These are phyloP conservation scores for Leccinum fallax DNA, from an alignment of 1,284 basidiomycete species.

Conservation along the genomic window DNA sequence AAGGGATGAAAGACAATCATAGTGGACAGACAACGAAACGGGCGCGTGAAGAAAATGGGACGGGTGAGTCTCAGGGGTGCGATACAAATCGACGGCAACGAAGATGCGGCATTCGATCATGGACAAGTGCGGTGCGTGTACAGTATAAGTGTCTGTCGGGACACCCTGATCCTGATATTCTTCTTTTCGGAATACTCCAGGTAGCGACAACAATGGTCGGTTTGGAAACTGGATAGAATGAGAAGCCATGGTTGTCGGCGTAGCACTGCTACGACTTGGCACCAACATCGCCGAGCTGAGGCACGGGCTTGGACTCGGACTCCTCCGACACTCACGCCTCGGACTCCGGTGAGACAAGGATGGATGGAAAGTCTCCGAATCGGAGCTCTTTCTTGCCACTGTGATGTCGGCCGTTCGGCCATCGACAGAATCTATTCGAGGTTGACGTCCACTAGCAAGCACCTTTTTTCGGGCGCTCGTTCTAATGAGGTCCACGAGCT, in stretches of 20 bases:
- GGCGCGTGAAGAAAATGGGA: no score
- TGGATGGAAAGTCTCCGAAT: conserved; percentile 40
- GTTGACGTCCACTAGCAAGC: conserved; percentile 77
- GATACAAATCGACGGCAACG: no score
- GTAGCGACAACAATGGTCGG: conserved; percentile 18
- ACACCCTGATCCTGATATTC: conserved; percentile 2
- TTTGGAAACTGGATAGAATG: conserved; percentile 21
- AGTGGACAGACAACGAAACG: no score
- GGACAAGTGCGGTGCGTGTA: no score
- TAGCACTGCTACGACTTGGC: conserved; percentile 57
- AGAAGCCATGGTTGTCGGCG: conserved; percentile 42
- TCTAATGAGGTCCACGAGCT: conserved; percentile 77
- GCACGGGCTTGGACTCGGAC: conserved; percentile 72
- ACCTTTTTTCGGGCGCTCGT: conserved; percentile 82
- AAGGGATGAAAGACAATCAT: no score
- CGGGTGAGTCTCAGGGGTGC: no score
- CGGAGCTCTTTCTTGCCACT: conserved; percentile 50
- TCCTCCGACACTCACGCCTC: conserved; percentile 45
- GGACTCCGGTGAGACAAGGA: conserved; percentile 19
- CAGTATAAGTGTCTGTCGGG: no score
- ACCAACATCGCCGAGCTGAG: conserved; percentile 75
- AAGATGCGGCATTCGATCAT: no score
- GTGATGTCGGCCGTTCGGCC: conserved; percentile 32
- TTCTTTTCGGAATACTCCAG: conserved; percentile 9
- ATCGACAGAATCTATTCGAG: conserved; percentile 45